Base-by-base conservation (phyloP, 1,284 basidiomycete genomes). In the Ustilago hordei region DNA sequence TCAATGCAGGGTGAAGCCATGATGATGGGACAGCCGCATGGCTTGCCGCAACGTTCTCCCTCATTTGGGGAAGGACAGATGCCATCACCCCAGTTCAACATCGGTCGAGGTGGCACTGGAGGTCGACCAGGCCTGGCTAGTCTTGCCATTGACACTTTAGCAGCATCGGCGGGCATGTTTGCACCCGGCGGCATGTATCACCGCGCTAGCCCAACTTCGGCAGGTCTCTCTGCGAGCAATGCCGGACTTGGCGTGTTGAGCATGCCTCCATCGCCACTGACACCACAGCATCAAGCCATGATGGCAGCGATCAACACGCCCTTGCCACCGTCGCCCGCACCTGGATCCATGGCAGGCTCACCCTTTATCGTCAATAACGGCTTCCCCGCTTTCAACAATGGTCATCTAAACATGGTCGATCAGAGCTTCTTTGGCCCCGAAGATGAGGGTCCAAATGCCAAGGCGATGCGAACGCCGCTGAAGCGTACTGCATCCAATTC, bases 271-370 rank as follows among this genome's bases (percentile, higher is more conserved):
- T 78, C 78, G 19, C 75, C 72, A 43, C 56, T 79, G 19, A 72
- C 66, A 28, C 77, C 69, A 7, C 69, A 76, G 48, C 77, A 76
- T 28, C 72, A 80, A 52, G 69, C 70, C n/a, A 81, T 82, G 73
- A 67, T 76, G 59, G 66, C 75, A 2, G 80, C 80, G 31, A 77
- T 82, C 67, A 82, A 81, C 43, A 82, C 77, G 34, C 81, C 79
- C n/a, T 54, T 82, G 2, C 81, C 81, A 4, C 81, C 81, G 9
- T 81, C 79, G 12, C 81, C 81, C 12, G 79, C 79, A 28, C 72
- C 65, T n/a, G 71, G 71, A 9, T 32, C 62, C 5, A 50, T 74
- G 55, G 45, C 39, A 3, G 58, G 63, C 19, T 66, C 64, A 32
- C 67, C 71, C 2, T 71, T 59, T 32, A 28, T 73, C 12, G 41